Percentiles rank a stretch among this genome's conserved stretches.
phyloP scores from a whole-genome alignment of 257 asterid genomes.

The Vinca minor region DNA sequence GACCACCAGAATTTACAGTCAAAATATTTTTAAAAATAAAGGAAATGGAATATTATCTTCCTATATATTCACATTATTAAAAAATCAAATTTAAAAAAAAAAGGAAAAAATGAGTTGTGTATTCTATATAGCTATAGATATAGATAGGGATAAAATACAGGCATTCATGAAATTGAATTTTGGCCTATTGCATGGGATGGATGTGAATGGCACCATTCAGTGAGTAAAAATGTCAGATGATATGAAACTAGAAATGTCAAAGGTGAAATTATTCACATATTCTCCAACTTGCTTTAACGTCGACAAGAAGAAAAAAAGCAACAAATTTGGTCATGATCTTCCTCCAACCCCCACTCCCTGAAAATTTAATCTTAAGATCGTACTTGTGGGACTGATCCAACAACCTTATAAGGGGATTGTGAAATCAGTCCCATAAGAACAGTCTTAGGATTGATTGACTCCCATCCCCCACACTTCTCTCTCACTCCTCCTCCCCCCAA shows the following conservation, averaged over 20 bases:
- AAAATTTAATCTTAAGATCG: too few species aligned
- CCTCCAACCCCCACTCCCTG: background rate
- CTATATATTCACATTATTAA: too few species aligned
- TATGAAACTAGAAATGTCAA: constrained; percentile 3
- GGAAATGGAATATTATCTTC: too few species aligned
- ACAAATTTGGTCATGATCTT: constrained; percentile 25
- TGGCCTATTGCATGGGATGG: constrained; percentile 3
- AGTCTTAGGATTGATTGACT: too few species aligned
- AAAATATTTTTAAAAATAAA: too few species aligned
- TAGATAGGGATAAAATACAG: background rate
- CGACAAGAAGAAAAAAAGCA: constrained; percentile 18
- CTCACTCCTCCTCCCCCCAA: background rate
- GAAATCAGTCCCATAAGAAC: too few species aligned
- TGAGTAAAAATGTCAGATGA: constrained; percentile 1
- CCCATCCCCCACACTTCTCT: background rate
- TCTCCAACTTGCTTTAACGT: constrained; percentile 13
- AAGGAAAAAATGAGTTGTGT: too few species aligned
- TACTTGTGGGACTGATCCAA: constrained; percentile 28
- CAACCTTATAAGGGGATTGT: background rate
- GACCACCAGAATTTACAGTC: too few species aligned
- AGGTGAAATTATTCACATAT: background rate
- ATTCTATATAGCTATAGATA: background rate
- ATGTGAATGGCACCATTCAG: constrained; percentile 8
- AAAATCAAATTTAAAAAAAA: too few species aligned
- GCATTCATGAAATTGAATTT: constrained; percentile 1